Base-by-base conservation (phyloP, 108 stramenopile species). In the Conticribra weissflogii region DNA sequence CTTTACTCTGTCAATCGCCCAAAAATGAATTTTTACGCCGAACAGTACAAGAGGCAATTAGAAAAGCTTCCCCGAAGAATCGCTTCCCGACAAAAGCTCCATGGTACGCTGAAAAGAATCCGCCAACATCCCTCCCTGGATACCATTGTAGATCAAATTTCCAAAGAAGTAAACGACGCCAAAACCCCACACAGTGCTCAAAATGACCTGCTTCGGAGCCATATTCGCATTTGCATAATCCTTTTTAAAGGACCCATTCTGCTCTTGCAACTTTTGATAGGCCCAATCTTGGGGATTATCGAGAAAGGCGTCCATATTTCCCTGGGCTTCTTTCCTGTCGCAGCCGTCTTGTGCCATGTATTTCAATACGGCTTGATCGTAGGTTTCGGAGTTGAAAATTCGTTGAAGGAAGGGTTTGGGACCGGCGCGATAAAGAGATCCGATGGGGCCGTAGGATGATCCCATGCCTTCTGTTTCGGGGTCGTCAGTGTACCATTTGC, bases 221-320 rank as follows among this genome's bases (percentile, higher is more conserved):
- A 79, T 79, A 27, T 79, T 79, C 24, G 78, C 78, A 66, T 79
- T 79, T 18, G 78, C 78, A 57, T 79, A 82, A 23, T 82, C 81
- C 53, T 78, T 74, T 23, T 63, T 63, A 32, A 50, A 74, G 19
- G 58, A 65, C 7, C 81, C 81, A 55, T 78, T 82, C 54, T 58
- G 36, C 67, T 82, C 81, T 1, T 19, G 29, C 2, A 48, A 51
- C 67, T 82, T 82, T 54, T 82, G 81, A 59, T 76, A 88, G 30
- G 84, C 81, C 88, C 88, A 89, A 74, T 86, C 85, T 27, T 71
- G 50, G 16, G 77, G 62, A 74, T 85, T 85, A 14, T 80, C 57
- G 4, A 84, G 46, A 36, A 80, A 82, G 0, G 84, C 84, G 63
- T 85, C 84, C 72, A 85, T 82, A 51, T 85, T 85, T 15, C 84